Conservation (phyloP, 1,139 yeast species). For the Saccharomyces hybrid region DNA sequence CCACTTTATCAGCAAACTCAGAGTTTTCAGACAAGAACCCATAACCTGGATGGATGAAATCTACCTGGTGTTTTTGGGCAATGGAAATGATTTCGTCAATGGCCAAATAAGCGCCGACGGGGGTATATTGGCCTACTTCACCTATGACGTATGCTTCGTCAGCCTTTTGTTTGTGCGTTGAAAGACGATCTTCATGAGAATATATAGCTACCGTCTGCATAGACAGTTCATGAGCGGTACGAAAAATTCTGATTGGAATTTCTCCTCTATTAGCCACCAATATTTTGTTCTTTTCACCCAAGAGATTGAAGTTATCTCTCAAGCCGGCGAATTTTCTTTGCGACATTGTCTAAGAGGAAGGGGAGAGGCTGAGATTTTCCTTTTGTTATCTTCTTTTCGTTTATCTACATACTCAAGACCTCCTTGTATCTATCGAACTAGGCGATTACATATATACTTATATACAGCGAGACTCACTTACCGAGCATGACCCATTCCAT, state of each 20-base stretch:
- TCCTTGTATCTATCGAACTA: background rate
- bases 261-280: conserved; percentile 94
- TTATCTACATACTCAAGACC: background rate
- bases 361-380: background rate
- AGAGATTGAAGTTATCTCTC: conserved; percentile 47
- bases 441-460: background rate
- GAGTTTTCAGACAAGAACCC: conserved; percentile 95
- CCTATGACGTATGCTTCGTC: conserved; percentile 92
- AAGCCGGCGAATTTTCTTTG: conserved; percentile 18
- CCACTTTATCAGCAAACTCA: conserved; percentile 87
- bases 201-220: conserved; percentile 96
- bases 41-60: conserved; percentile 97
- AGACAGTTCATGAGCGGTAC: conserved; percentile 94
- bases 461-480: background rate
- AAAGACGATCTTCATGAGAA: conserved; percentile 88
- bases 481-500: background rate
- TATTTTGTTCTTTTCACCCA: conserved; percentile 49
- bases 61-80: conserved; percentile 78
- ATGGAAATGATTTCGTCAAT: conserved; percentile 89
- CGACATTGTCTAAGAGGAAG: background rate
- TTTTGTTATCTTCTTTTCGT: background rate
- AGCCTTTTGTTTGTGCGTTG: conserved; percentile 89
- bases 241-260: conserved; percentile 77
- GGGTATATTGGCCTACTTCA: conserved; percentile 76
- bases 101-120: conserved; percentile 92